These are phyloP conservation scores for Davidsoniella neocaledoniae DNA, from an alignment of 2,329 filamentous ascomycete genomes.

Conservation along the genomic window DNA sequence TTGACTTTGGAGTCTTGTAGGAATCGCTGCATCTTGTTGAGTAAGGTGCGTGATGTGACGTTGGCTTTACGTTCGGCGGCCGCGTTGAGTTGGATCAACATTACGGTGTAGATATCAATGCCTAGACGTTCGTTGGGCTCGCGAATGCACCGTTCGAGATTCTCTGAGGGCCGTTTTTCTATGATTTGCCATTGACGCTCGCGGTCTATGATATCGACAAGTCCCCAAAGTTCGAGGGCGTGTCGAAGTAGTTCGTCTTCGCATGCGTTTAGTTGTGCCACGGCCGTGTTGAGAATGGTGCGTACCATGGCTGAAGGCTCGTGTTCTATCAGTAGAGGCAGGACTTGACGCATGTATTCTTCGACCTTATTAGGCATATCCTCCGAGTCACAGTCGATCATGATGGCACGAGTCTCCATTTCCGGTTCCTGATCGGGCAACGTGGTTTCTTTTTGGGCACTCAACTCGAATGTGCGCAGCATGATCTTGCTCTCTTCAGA, in stretches of 20 bases:
- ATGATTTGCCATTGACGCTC: slow-evolving; percentile 44
- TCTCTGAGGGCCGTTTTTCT: slow-evolving; percentile 27
- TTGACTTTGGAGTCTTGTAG: slow-evolving; percentile 44
- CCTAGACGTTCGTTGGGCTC: slow-evolving; percentile 32
- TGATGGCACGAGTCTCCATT: slow-evolving; percentile 26
- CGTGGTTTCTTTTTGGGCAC: slow-evolving; percentile 19
- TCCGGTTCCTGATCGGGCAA: slow-evolving; percentile 19
- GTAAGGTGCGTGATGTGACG: slow-evolving; percentile 37
- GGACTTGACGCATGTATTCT: slow-evolving; percentile 40
- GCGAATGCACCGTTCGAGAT: slow-evolving; percentile 30
- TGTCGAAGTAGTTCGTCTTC: slow-evolving; percentile 39
- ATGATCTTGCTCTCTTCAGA: slow-evolving; percentile 22
- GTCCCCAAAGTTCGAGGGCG: slow-evolving; percentile 46
- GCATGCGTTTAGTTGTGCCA: slow-evolving; percentile 28
- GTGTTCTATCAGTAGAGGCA: slow-evolving; percentile 39
- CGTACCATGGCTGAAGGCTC: slow-evolving; percentile 45
- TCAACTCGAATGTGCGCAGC: slow-evolving; percentile 17
- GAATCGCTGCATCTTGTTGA: slow-evolving; percentile 43
- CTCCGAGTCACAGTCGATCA: slow-evolving; percentile 45
- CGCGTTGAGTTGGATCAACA: slow-evolving; percentile 47
- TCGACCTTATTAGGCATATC: slow-evolving; percentile 44
- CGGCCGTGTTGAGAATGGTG: slow-evolving; percentile 38
- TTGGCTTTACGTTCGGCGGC: slow-evolving; percentile 48
- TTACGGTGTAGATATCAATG: slow-evolving; percentile 41
- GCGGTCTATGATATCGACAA: slow-evolving; percentile 48